Base-by-base conservation (phyloP, 257 asterid genomes). In the Ilex aquifolium region DNA sequence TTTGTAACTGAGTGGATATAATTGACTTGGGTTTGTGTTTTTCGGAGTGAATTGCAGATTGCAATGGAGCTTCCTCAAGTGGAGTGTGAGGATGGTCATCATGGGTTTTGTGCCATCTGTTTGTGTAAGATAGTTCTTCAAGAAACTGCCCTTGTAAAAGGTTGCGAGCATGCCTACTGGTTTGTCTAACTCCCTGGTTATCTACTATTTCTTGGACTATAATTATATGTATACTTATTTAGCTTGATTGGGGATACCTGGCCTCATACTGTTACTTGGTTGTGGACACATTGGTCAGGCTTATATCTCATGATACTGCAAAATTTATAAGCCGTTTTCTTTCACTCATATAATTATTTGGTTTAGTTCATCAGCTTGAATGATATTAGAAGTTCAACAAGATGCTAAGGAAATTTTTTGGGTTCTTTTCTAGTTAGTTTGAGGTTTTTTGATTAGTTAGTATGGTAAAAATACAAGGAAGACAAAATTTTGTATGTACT, bases 131-230 rank as follows among this genome's bases (percentile, higher is more conserved):
- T 92, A 60, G 64, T 56, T 64, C 94, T 89, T 55, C 85, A 88
- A 68, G 96, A 92, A 72, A 89, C 94, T 52, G 99, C 97, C 44
- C 88, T 92, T 65, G 88, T 92, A 65, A 92, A 92, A 89, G 96
- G 99, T 74, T 92, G 99, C 95, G 96, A 92, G 91, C 99, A 92
- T 66, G 93, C 95, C 70, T 87, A 89, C 91, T 92, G 97, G 99
- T 92, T 82, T 73, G 97, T 87, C 81, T 71, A 64, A 53, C 3
- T 53, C 17, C 54, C 10, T 49, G 14, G 14, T 49, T 49, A 49
- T 49, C 10, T 49, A 49, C 54, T 0, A 49, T 49, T 11, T 49
- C 14, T 6, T 49, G 54, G 10, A 49, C 17, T 49, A 7, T 15
- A 49, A 49, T 3, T 49, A n/a, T 12, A 49, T 49, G 54, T 12